Percentiles rank a stretch among this genome's conserved stretches.
Evolutionary conservation across 2,329 filamentous ascomycete species (phyloP).

Genomic region (Neospermospora avenae): DNA sequence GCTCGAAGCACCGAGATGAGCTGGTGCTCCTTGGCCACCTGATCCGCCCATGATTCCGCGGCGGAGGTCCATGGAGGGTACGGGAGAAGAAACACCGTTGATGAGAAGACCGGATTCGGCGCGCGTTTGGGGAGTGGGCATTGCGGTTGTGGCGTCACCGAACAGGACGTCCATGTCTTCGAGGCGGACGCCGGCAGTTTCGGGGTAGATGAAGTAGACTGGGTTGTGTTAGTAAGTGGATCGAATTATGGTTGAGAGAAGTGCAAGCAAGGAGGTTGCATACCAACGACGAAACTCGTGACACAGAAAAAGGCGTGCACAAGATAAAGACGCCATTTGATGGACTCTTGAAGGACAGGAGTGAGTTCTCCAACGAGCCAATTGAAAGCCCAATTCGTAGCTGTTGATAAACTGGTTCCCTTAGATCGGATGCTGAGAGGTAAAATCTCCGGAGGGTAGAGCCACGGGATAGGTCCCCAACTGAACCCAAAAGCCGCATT

Average conservation of each 20-base stretch:
- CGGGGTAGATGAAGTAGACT: constrained; percentile 98
- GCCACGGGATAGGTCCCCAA: constrained; percentile 98
- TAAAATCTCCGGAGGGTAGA: constrained; percentile 98
- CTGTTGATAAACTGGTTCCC: constrained; percentile 92
- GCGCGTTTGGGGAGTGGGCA: constrained; percentile 73
- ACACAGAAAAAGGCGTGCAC: constrained; percentile 97
- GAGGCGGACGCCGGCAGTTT: constrained; percentile 90
- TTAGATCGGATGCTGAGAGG: constrained; percentile 96
- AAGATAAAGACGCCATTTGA: constrained; percentile 91
- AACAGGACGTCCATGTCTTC: constrained; percentile 97
- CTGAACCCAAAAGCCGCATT: constrained; percentile 94
- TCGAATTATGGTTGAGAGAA: not conserved
- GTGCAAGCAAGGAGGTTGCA: constrained; percentile 39
- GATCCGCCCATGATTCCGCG: constrained; percentile 43
- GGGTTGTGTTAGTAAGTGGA: constrained; percentile 4
- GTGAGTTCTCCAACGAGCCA: constrained; percentile 96
- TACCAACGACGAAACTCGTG: constrained; percentile 92
- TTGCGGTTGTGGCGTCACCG: constrained; percentile 83
- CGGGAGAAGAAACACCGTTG: constrained; percentile 66
- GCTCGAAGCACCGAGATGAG: constrained; percentile 53
- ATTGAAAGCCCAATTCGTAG: constrained; percentile 97
- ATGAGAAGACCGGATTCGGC: constrained; percentile 83
- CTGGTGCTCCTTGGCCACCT: constrained; percentile 16
- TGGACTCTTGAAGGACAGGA: constrained; percentile 85
- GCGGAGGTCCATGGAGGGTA: constrained; percentile 72